Conservation (phyloP, 2,329 filamentous ascomycete genomes). For the Endocalyx cinctus region DNA sequence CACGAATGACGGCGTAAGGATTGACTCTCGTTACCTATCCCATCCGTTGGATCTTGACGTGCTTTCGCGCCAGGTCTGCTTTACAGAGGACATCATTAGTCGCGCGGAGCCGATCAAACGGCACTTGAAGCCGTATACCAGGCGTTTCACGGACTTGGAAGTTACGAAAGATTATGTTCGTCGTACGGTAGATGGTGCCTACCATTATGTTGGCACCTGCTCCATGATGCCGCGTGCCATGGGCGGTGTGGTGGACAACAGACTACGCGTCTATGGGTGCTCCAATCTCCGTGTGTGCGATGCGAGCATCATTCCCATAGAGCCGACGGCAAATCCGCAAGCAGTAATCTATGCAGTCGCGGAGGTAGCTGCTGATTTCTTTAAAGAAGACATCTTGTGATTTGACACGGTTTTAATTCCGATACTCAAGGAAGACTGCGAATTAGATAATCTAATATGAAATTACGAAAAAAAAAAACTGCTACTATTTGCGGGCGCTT, state of each 20-base stretch:
- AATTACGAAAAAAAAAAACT: too few relatives aligned
- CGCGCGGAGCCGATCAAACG: conserved; percentile 2
- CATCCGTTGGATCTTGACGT: conserved; percentile 12
- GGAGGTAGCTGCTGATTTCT: conserved; percentile 4
- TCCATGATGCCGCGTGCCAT: conserved; percentile 7
- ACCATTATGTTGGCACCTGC: conserved; percentile 6
- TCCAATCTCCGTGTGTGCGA: conserved; percentile 5
- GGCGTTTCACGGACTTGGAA: conserved; percentile 3
- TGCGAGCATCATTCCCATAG: conserved; percentile 6
- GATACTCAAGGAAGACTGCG: too few relatives aligned
- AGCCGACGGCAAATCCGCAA: conserved; percentile 4
- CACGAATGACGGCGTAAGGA: background rate
- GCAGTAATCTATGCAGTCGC: conserved; percentile 6
- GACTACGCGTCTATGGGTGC: conserved; percentile 5
- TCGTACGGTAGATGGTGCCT: conserved; percentile 1
- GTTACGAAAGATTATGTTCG: conserved; percentile 6
- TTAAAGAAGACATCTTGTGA: conserved; percentile 2
- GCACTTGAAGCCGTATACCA: conserved; percentile 1
- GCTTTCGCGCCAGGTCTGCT: conserved; percentile 6
- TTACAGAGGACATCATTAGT: conserved; percentile 3
- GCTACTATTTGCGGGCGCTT: too few relatives aligned
- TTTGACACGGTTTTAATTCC: background rate
- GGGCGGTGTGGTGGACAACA: conserved; percentile 4
- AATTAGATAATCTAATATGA: too few relatives aligned
- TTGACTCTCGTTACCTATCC: conserved; percentile 9